phyloP scores from a whole-genome alignment of 495 filamentous ascomycete species.

The Apiosordaria backusii region DNA sequence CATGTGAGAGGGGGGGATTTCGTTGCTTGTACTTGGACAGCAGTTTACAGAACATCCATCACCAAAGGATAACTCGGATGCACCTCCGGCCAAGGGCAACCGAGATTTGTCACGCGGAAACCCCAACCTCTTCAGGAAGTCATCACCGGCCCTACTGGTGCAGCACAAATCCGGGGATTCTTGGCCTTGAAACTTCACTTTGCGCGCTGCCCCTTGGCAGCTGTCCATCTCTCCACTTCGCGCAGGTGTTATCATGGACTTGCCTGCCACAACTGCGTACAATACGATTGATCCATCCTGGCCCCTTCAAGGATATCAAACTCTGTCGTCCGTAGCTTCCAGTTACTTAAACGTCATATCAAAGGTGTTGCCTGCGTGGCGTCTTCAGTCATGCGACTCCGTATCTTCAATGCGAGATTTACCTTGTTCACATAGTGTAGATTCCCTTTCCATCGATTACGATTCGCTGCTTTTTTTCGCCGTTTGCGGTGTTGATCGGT shows the following conservation, averaged over 20 bases:
- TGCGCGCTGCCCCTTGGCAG: neutral
- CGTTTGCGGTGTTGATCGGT: neutral
- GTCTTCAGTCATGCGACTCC: too few species aligned
- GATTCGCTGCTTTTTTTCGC: neutral
- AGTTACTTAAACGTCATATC: too few species aligned
- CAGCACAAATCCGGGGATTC: conserved; percentile 20
- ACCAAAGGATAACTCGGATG: too few species aligned
- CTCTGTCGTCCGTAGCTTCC: too few species aligned
- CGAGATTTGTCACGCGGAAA: conserved; percentile 10
- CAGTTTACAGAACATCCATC: too few species aligned
- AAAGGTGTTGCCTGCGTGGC: too few species aligned
- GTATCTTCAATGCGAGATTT: too few species aligned
- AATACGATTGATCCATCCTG: neutral
- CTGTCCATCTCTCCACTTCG: neutral
- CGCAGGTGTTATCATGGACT: neutral
- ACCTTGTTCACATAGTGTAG: too few species aligned
- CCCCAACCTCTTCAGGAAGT: conserved; percentile 13
- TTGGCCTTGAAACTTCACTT: neutral
- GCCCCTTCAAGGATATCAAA: too few species aligned
- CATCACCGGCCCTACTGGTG: conserved; percentile 10
- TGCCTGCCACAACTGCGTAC: neutral
- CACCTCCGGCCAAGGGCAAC: conserved; percentile 2
- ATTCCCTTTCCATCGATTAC: too few species aligned
- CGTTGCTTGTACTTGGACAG: too few species aligned
- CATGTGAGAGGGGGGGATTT: neutral